Conservation (phyloP, 2,329 filamentous ascomycete species). For the Fusarium denticulatum region DNA sequence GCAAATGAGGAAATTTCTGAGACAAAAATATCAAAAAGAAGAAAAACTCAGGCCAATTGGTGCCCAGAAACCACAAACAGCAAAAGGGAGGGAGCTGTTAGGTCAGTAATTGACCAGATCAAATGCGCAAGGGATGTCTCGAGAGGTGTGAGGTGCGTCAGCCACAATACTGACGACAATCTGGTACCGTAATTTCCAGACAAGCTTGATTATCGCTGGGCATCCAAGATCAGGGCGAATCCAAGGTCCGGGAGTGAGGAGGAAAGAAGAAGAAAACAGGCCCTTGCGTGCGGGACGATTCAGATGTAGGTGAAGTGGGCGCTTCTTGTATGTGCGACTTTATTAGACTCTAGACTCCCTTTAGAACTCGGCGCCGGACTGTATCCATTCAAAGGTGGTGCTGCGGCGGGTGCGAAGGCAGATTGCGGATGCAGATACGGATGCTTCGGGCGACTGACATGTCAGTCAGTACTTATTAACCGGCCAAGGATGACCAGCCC, state of each 20-base stretch:
- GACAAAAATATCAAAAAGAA: slow-evolving; percentile 30
- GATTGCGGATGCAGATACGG: slow-evolving; percentile 32
- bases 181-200: slow-evolving; percentile 28
- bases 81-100: slow-evolving; percentile 5
- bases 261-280: slow-evolving; percentile 12
- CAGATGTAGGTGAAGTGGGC: slow-evolving; percentile 30
- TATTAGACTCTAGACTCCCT: slow-evolving; percentile 40
- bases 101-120: slow-evolving; percentile 7
- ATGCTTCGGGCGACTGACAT: slow-evolving; percentile 44
- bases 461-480: slow-evolving; percentile 34
- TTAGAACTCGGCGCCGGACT: slow-evolving; percentile 38
- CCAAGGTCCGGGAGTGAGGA: slow-evolving; percentile 15
- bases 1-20: slow-evolving; percentile 34
- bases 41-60: background rate
- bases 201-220: slow-evolving; percentile 4
- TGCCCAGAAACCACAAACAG: slow-evolving; percentile 7
- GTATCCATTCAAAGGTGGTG: slow-evolving; percentile 42
- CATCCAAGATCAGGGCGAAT: slow-evolving; percentile 17
- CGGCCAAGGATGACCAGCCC: slow-evolving; percentile 34
- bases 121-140: slow-evolving; percentile 30
- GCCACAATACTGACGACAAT: slow-evolving; percentile 38
- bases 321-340: slow-evolving; percentile 39
- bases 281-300: slow-evolving; percentile 29
- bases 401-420: slow-evolving; percentile 36
- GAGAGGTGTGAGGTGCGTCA: slow-evolving; percentile 33